Percentiles rank a stretch among this genome's conserved stretches.
phyloP scores from a whole-genome alignment of 441 rosid genomes.

The Viola pubescens region DNA sequence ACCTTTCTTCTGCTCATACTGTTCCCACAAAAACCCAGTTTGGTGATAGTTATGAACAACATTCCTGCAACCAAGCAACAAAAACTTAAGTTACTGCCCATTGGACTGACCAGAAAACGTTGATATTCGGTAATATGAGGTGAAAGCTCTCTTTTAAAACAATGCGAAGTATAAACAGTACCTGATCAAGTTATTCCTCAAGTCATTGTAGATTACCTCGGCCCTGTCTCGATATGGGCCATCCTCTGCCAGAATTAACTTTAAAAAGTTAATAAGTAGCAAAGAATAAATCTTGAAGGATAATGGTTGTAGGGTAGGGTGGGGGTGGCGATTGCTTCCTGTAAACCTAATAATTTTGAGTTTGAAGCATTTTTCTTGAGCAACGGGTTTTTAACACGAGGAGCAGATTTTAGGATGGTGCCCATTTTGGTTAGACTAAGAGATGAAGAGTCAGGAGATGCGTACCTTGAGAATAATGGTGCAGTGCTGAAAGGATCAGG shows the following conservation, averaged over 20 bases:
- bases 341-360: too few relatives aligned
- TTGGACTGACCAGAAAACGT: too few relatives aligned
- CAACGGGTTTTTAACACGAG: too few relatives aligned
- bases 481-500: constrained; percentile 79
- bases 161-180: constrained; percentile 12
- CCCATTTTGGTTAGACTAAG: too few relatives aligned
- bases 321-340: too few relatives aligned
- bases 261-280: background rate
- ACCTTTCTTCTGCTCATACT: constrained; percentile 82
- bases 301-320: too few relatives aligned
- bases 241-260: constrained; percentile 45
- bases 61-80: constrained; percentile 45
- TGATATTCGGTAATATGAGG: background rate
- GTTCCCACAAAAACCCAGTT: constrained; percentile 95
- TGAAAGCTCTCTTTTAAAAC: background rate
- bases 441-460: background rate
- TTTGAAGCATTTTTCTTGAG: too few relatives aligned
- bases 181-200: constrained; percentile 83
- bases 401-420: too few relatives aligned
- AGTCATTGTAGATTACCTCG: constrained; percentile 44
- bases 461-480: constrained; percentile 78
- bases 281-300: background rate
- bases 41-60: constrained; percentile 65
- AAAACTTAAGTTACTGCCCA: background rate
- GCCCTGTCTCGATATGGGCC: constrained; percentile 80